phyloP scores from a whole-genome alignment of 306 rosid genomes.

The Mucuna pruriens region DNA sequence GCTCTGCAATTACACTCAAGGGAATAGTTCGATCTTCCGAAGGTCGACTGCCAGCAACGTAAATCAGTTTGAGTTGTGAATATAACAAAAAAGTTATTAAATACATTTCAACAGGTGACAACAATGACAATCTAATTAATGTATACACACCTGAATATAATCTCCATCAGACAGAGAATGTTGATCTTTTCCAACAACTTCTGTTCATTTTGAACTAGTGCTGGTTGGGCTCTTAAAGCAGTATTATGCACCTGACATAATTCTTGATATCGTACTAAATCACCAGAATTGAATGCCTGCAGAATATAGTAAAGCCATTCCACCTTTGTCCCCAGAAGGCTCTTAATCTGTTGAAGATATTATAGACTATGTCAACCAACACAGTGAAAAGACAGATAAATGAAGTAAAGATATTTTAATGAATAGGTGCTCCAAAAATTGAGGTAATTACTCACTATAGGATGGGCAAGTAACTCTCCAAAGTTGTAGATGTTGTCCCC shows the following conservation, averaged over 20 bases:
- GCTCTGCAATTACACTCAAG: slow-evolving; percentile 85
- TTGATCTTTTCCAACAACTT: slow-evolving; percentile 92
- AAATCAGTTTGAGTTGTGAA: slow-evolving; percentile 17
- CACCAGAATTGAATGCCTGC: slow-evolving; percentile 96
- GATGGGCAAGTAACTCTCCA: slow-evolving; percentile 98
- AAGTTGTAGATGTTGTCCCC: slow-evolving; percentile 99
- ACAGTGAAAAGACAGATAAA: slow-evolving; percentile 10
- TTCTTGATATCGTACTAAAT: slow-evolving; percentile 91
- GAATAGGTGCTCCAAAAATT: background rate
- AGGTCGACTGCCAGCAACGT: slow-evolving; percentile 79
- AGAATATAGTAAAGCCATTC: slow-evolving; percentile 99
- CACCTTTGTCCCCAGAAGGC: slow-evolving; percentile 90
- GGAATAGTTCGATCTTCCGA: slow-evolving; percentile 98
- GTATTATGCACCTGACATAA: slow-evolving; percentile 86
- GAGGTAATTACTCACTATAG: slow-evolving; percentile 70
- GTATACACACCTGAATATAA: slow-evolving; percentile 82
- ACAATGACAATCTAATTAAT: slow-evolving; percentile 3
- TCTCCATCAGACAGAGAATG: slow-evolving; percentile 99
- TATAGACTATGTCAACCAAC: slow-evolving; percentile 16
- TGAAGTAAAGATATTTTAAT: background rate
- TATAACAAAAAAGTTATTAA: background rate
- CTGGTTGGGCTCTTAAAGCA: slow-evolving; percentile 94
- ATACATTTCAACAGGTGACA: background rate
- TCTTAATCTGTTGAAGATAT: slow-evolving; percentile 66
- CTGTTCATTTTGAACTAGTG: slow-evolving; percentile 88